Evolutionary conservation across 495 filamentous ascomycete species (phyloP), one percentile per base, ranked within the genome.

Genomic region (Lasiosphaeria ovina): DNA sequence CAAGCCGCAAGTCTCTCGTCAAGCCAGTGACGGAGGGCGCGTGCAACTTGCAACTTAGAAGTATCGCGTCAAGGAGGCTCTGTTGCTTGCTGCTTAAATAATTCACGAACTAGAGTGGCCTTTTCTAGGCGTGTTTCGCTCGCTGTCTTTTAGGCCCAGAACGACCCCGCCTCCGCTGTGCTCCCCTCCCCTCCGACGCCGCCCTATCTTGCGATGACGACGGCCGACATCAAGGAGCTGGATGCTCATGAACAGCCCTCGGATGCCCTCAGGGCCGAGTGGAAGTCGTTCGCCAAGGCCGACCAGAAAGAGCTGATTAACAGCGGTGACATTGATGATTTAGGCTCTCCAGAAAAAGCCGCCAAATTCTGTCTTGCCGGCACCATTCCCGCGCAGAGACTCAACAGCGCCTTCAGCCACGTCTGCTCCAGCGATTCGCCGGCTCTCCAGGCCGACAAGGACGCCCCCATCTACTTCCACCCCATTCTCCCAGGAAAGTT

Each of bases 181-280:
- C 24, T 24, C 24, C 24, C 24, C 24, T 24, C 24, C 24, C 24
- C 24, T 24, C 24, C 24, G 24, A 24, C 24, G 2, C 24, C 24
- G 24, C 24, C 24, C 24, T 24, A 24, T 24, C 24, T 24, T 24
- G 24, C 24, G 24, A 49, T 32, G 45, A 81, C 79, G 73, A 71
- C 68, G 2, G 66, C 73, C 31, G 70, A 77, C 54, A 72, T 79
- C 49, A 71, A 70, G 57, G 79, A 77, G 5, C 75, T 91, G 9
- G 85, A 92, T 69, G 84, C 90, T 35, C 83, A 89, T 67, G 82
- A 88, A 70, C 82, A 80, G 55, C 88, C 90, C 17, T 89, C 90
- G 11, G 82, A 87, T 40, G 69, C 75, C 24, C 73, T 95, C 50
- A 80, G 82, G 45, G 73, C 75, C 44, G 69, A 83, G 49, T 93